phyloP scores from a whole-genome alignment of 2,329 filamentous ascomycete genomes.

The Curvularia lunata region DNA sequence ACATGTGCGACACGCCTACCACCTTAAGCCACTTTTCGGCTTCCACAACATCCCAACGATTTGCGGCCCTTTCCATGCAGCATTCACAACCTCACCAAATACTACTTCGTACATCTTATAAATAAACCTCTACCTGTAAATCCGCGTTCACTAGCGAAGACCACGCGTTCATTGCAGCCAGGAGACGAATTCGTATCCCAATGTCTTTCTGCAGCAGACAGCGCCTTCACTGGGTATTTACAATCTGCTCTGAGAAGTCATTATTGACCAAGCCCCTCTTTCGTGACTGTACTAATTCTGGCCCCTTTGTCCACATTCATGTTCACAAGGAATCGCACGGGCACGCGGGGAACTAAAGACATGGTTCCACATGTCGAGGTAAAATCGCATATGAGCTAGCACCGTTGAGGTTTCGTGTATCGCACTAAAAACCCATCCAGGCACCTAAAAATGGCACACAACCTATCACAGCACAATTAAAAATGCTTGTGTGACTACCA shows the following conservation, averaged over 20 bases:
- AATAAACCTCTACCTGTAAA: slow-evolving; percentile 14
- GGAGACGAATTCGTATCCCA: background rate
- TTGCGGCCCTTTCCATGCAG: slow-evolving; percentile 34
- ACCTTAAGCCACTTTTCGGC: background rate
- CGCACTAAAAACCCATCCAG: background rate
- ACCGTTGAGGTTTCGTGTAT: background rate
- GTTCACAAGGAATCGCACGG: background rate
- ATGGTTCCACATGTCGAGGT: background rate
- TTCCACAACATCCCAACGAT: slow-evolving; percentile 16
- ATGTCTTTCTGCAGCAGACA: background rate
- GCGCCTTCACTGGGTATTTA: background rate
- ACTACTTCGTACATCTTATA: slow-evolving; percentile 23
- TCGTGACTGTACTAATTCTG: background rate
- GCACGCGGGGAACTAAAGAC: background rate
- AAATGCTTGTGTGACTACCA: background rate
- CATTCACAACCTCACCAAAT: slow-evolving; percentile 31
- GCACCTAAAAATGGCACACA: background rate
- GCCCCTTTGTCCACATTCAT: background rate
- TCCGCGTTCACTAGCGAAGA: slow-evolving; percentile 18
- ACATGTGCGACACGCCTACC: background rate
- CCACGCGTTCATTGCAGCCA: slow-evolving; percentile 14
- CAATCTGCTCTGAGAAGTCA: background rate
- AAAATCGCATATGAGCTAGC: background rate
- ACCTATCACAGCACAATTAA: background rate
- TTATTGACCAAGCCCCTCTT: background rate